Conservation (phyloP, 306 rosid genomes). For the Quercus gilva region DNA sequence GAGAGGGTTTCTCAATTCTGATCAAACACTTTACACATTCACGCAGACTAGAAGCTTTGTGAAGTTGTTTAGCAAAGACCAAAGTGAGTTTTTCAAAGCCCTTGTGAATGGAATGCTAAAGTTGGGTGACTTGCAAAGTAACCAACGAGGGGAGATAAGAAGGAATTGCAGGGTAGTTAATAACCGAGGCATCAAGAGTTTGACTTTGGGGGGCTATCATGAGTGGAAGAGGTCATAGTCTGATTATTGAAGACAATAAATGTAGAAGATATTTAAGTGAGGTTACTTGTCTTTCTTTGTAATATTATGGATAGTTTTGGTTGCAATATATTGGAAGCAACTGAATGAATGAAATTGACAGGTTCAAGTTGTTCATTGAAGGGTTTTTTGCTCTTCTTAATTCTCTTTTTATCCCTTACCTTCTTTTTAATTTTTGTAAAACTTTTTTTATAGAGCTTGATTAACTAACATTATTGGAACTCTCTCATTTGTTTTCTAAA, state of each 20-base stretch:
- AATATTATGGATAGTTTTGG: not conserved
- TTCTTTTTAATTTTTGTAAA: not conserved
- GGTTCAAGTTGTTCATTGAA: not conserved
- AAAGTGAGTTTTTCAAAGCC: constrained; percentile 44
- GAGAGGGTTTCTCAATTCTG: constrained; percentile 81
- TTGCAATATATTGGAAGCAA: constrained; percentile 2
- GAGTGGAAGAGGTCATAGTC: not conserved
- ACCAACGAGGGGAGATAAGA: constrained; percentile 71
- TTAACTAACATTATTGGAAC: too few species aligned
- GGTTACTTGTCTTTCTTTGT: too few species aligned
- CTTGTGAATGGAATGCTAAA: constrained; percentile 77
- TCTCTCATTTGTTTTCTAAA: too few species aligned
- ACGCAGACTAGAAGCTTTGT: constrained; percentile 44
- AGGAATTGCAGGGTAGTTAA: constrained; percentile 69
- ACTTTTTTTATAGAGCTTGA: not conserved
- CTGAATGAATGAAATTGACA: too few species aligned
- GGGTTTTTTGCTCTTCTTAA: not conserved
- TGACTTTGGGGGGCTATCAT: not conserved
- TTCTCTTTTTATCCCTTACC: not conserved
- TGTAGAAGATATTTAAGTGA: not conserved
- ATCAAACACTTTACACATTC: constrained; percentile 67
- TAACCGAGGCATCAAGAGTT: not conserved
- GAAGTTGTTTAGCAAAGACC: constrained; percentile 37
- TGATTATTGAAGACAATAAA: not conserved
- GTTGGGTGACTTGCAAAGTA: constrained; percentile 76